Conservation (phyloP, 345 rosid species). For the Hibiscus trionum region DNA sequence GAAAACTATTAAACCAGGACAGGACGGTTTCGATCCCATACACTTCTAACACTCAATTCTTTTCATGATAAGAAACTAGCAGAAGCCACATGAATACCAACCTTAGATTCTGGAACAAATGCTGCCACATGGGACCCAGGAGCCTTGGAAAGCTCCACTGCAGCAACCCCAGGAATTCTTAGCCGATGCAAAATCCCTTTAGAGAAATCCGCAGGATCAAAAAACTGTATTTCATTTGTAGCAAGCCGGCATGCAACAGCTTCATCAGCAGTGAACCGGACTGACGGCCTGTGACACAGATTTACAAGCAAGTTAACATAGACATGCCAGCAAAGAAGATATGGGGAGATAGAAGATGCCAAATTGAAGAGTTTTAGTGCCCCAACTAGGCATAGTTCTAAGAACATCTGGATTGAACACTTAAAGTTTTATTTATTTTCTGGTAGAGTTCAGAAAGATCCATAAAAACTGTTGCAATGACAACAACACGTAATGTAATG, state of each 20-base stretch:
- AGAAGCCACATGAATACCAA: conserved; percentile 14
- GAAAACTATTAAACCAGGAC: not conserved
- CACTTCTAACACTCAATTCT: not conserved
- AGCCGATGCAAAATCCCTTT: conserved; percentile 59
- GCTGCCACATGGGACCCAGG: conserved; percentile 85
- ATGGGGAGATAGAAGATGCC: not conserved
- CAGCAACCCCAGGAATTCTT: conserved; percentile 71
- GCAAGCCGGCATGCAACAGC: conserved; percentile 72
- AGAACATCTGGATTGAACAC: not conserved
- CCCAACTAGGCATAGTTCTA: not conserved
- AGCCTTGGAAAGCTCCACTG: conserved; percentile 66
- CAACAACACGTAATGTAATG: not conserved
- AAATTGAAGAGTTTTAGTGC: not conserved
- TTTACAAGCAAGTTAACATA: conserved; percentile 7
- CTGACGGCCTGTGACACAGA: conserved; percentile 58
- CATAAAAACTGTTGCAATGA: not conserved
- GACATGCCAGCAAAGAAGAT: not conserved
- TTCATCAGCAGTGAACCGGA: conserved; percentile 75
- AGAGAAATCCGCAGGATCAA: conserved; percentile 72
- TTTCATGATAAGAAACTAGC: not conserved
- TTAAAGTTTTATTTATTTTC: not conserved
- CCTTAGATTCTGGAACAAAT: conserved; percentile 94
- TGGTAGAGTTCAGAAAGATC: not conserved
- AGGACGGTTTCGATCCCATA: not conserved
- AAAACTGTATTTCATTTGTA: conserved; percentile 87